Percentiles rank a stretch among this genome's conserved stretches.
These are phyloP conservation scores for Colletotrichum noveboracense DNA, from an alignment of 2,329 filamentous ascomycete genomes.

Conservation along the genomic window DNA sequence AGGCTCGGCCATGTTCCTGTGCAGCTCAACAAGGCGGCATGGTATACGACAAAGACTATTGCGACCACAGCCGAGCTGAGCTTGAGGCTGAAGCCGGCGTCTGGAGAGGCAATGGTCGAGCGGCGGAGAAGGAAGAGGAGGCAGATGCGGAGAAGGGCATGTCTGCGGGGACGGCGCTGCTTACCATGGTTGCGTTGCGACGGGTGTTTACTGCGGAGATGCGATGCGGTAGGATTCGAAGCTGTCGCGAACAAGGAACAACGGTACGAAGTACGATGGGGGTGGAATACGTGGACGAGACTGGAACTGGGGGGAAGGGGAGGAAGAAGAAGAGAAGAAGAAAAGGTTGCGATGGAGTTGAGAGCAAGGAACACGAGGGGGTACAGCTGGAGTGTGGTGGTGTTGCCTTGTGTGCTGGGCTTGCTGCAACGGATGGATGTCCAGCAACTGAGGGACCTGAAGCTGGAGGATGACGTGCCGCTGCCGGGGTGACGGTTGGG, in stretches of 20 bases:
- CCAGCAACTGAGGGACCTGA: background rate
- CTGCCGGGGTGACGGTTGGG: slow-evolving; percentile 13
- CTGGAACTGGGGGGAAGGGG: background rate
- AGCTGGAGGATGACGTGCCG: slow-evolving; percentile 15
- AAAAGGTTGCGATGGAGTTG: background rate
- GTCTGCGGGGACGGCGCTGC: background rate
- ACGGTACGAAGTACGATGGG: background rate
- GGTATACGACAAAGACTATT: background rate
- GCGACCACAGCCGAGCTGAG: background rate
- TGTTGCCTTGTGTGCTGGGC: background rate
- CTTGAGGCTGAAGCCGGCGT: background rate
- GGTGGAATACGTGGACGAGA: background rate
- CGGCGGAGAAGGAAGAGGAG: background rate
- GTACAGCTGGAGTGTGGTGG: background rate
- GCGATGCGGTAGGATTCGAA: background rate
- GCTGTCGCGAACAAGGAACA: background rate
- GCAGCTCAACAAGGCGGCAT: background rate
- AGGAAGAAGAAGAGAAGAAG: background rate
- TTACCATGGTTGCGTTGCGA: slow-evolving; percentile 8
- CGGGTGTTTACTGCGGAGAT: background rate
- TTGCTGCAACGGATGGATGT: background rate
- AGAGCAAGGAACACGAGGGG: background rate
- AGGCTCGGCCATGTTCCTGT: background rate
- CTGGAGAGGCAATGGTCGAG: background rate
- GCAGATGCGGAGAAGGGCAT: background rate